Percentiles rank a stretch among this genome's conserved stretches.
Conservation (phyloP, 1,284 basidiomycete species). For the Schizophyllum commune region DNA sequence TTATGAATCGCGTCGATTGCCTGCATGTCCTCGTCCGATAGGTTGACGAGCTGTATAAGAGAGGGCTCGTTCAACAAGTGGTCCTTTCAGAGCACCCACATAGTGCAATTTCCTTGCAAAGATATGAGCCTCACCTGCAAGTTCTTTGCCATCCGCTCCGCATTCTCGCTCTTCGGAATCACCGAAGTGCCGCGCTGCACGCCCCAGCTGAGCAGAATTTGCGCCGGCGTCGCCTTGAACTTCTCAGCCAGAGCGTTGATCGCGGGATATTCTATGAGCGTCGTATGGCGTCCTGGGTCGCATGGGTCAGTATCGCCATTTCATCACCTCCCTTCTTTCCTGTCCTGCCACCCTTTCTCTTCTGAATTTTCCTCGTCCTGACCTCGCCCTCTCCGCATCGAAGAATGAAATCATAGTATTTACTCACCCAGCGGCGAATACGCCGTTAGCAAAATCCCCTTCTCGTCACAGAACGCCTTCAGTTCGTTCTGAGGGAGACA, state of each 20-base stretch:
- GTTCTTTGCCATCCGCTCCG: conserved; percentile 35
- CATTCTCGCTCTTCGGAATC: conserved; percentile 34
- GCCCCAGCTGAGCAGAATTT: conserved; percentile 41
- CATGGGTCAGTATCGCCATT: conserved; percentile 1
- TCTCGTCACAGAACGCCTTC: conserved; percentile 43
- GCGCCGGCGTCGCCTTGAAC: conserved; percentile 30
- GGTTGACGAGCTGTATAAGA: conserved; percentile 25
- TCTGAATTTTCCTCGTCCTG: no score
- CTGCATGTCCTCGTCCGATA: conserved; percentile 32
- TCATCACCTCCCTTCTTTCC: no score
- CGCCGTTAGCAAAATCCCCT: conserved; percentile 58
- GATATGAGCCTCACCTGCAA: no score
- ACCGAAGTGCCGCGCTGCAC: conserved; percentile 29
- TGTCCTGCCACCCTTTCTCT: no score
- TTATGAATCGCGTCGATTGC: conserved; percentile 31
- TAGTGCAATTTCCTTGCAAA: no score
- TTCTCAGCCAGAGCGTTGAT: conserved; percentile 33
- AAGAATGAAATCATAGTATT: no score
- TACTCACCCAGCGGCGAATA: conserved; percentile 56
- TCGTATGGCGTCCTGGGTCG: conserved; percentile 6
- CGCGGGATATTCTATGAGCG: conserved; percentile 20
- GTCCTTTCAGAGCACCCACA: no score
- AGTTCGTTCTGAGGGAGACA: conserved; percentile 49
- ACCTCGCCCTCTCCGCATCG: no score
- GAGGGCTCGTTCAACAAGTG: no score